Base-by-base conservation (phyloP, 2,329 filamentous ascomycete species). In the Colletotrichum navitas region DNA sequence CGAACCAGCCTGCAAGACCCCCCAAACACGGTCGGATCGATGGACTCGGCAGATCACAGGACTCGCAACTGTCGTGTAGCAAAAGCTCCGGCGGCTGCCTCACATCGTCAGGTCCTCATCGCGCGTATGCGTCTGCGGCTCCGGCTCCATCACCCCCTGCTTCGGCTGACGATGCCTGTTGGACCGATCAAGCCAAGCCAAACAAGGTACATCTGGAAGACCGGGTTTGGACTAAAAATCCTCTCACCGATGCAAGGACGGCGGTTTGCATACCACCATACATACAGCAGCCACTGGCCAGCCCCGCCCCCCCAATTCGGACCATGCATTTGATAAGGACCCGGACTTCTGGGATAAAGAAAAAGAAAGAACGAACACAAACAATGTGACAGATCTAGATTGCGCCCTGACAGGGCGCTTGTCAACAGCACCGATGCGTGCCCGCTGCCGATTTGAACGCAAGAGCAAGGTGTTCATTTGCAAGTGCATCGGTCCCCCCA, bases 351-450 rank as follows among this genome's bases (percentile, higher is more conserved):
- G 68, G 59, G 65, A 32, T 36, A 34, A 26, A 5, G 18, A 45
- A 11, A 7, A 6, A 2, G 10, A 21, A 32, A 18, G 5, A 18
- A 11, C 8, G 8, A 5, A 14, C 6, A 24, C 5, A 10, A 39
- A 56, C 11, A 52, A 58, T 41, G 21, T 36, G 52, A 63, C 36
- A 62, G 47, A 71, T 71, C 65, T 71, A 65, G 68, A 71, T 68
- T 54, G 34, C 24, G 61, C 59, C 34, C 41, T 54, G 45, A 63
- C 65, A 32, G 56, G 24, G 64, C 34, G 32, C 14, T 52, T 71
- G 58, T 39, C 64, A 68, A 51, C 55, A 55, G 41, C 56, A 58
- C 43, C 49, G 3, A 51, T 51, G 32, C 59, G 26, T 21, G 8
- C 26, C 18, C 26, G n/a, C 63, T 18, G 39, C 39, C 68, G 55